phyloP scores from a whole-genome alignment of 306 rosid species.

The Lathyrus aphaca region DNA sequence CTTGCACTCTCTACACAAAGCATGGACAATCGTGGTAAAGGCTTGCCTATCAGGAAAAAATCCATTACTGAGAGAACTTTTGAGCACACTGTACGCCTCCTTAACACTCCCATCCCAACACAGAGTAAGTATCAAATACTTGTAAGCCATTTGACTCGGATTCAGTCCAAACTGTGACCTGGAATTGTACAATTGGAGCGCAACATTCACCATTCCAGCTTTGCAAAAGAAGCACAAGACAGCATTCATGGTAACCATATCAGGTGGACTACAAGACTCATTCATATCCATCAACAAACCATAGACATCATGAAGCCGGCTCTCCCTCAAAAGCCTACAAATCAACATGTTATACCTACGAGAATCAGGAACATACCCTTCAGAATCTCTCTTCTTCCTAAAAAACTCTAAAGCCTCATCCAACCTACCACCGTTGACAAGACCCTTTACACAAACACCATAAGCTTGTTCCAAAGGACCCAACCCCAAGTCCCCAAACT shows the following conservation, averaged over 20 bases:
- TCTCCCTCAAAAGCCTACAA: conserved; percentile 64
- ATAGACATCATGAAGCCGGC: conserved; percentile 57
- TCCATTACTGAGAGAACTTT: conserved; percentile 45
- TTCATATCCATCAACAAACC: conserved; percentile 83
- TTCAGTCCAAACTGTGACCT: conserved; percentile 62
- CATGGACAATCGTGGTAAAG: conserved; percentile 53
- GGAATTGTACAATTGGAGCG: conserved; percentile 56
- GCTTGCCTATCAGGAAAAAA: conserved; percentile 57
- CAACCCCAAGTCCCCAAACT: conserved; percentile 46
- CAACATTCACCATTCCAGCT: conserved; percentile 70
- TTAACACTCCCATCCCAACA: conserved; percentile 60
- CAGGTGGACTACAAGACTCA: conserved; percentile 55
- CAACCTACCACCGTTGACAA: conserved; percentile 59
- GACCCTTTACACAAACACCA: conserved; percentile 62
- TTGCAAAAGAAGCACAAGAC: conserved; percentile 85
- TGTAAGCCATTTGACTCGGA: conserved; percentile 63
- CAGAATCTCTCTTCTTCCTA: conserved; percentile 47
- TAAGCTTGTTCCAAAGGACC: conserved; percentile 50
- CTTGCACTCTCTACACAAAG: conserved; percentile 59
- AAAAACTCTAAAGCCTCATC: conserved; percentile 65
- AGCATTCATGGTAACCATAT: conserved; percentile 68
- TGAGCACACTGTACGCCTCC: conserved; percentile 57
- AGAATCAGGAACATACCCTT: conserved; percentile 58
- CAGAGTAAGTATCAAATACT: conserved; percentile 66
- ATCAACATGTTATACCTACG: conserved; percentile 60